phyloP scores from a whole-genome alignment of 192 early-diverging fungal genomes.

The Mortierella alpina region DNA sequence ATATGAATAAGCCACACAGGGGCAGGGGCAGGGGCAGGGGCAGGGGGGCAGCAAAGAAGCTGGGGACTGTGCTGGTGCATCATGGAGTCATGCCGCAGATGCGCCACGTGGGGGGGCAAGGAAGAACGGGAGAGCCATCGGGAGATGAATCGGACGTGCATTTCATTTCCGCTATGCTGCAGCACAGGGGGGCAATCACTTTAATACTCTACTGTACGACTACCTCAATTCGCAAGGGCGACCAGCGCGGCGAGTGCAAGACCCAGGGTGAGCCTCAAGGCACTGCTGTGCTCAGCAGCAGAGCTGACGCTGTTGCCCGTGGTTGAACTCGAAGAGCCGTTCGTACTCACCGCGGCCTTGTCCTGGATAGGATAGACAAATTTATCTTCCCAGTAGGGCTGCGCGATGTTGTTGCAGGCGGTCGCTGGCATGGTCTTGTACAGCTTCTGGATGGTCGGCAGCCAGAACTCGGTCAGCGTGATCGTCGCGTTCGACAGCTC shows the following conservation, averaged over 20 bases:
- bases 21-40: no score
- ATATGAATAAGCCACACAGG: not conserved
- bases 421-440: conserved; percentile 51
- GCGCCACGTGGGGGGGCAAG: not conserved
- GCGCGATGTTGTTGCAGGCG: conserved; percentile 50
- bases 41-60: no score
- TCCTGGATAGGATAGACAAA: conserved; percentile 41
- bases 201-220: no score
- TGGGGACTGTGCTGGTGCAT: no score
- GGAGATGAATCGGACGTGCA: not conserved
- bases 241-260: no score
- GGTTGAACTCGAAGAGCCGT: not conserved
- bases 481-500: conserved; percentile 56
- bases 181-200: no score
- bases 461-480: conserved; percentile 52
- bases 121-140: not conserved
- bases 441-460: conserved; percentile 42
- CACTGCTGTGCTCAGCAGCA: no score
- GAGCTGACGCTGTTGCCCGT: no score
- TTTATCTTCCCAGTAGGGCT: conserved; percentile 55
- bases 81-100: no score
- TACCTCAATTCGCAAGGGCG: no score
- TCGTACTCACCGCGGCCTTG: not conserved
- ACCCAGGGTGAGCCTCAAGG: no score
- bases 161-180: not conserved